These are phyloP conservation scores for Venustampulla echinocandica DNA, from an alignment of 495 filamentous ascomycete species.

Conservation along the genomic window DNA sequence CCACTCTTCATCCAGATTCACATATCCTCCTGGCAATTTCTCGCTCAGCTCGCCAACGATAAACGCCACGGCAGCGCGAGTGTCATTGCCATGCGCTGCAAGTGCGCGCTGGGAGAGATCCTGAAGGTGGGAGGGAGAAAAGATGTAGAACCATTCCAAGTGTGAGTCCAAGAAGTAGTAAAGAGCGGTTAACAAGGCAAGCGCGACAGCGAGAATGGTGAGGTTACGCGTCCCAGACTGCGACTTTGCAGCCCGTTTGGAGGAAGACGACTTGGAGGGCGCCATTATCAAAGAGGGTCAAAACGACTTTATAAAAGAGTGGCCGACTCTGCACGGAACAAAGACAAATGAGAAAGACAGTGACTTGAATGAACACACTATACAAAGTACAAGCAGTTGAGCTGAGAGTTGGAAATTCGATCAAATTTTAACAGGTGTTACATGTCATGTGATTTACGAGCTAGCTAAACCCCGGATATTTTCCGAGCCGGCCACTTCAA, in stretches of 20 bases:
- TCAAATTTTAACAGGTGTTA: too few species aligned
- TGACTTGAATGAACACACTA: too few species aligned
- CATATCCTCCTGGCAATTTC: conserved; percentile 35
- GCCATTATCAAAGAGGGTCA: too few species aligned
- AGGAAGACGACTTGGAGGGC: neutral
- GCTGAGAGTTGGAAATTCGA: too few species aligned
- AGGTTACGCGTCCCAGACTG: conserved; percentile 28
- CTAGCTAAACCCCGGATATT: too few species aligned
- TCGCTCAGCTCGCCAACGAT: conserved; percentile 49
- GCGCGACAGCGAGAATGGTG: conserved; percentile 49
- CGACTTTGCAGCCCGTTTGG: neutral
- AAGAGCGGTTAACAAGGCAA: conserved; percentile 50
- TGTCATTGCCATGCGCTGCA: conserved; percentile 61
- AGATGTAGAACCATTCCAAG: conserved; percentile 70
- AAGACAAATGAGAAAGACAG: too few species aligned
- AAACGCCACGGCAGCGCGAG: conserved; percentile 54
- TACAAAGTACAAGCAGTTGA: too few species aligned
- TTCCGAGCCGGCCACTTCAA: too few species aligned
- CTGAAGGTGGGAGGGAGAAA: conserved; percentile 57
- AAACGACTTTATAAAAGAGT: too few species aligned
- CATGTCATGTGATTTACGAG: too few species aligned
- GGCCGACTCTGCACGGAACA: too few species aligned
- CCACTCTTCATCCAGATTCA: conserved; percentile 57
- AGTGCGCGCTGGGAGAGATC: conserved; percentile 59
- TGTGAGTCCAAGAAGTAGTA: conserved; percentile 57